Base-by-base conservation (phyloP, 2,329 filamentous ascomycete species). In the Thelonectria discophora region DNA sequence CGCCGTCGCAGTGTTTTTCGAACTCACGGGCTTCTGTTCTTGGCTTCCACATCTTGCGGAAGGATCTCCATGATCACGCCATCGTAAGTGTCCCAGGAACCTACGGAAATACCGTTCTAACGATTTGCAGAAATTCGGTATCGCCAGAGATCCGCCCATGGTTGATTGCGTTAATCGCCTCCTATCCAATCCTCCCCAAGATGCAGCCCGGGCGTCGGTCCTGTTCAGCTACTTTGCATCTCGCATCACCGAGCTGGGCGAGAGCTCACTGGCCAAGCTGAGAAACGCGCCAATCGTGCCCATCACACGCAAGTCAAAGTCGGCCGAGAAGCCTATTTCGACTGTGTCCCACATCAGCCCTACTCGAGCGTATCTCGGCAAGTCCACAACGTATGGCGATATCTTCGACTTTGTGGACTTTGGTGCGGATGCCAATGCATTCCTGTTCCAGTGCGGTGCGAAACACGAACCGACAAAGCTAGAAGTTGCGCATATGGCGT, bases 321-420 rank as follows among this genome's bases (percentile, higher is more conserved):
- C 67, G 20, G 73, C 73, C 45, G 83, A 83, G 60, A 86, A 83
- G 60, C 65, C 77, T 42, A 52, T 73, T 56, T 73, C 70, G 45
- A 71, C 53, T 2, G 42, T 71, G 2, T 67, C 70, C 3, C 69
- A 75, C 68, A 82, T 93, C 46, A 83, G 86, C 15, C 94, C 95
- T 5, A 85, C 84, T 47, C 83, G 88, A 42, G 93, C 90, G 65
- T 99, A 97, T 74, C 82, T 99, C 2, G 95, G 95, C 9, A 89
- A 67, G 27, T 88, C 84, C 6, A 75, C 79, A 2, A 83, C 82
- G 8, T 99, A 96, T 71, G 90, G 88, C 11, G 91, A 97, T 32
- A 96, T 99, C 32, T 97, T 99, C 68, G 93, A 98, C 74, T 99
- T 97, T 76, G 94, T 98, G 13, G 92, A 98, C 74, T 99, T 97